A percentile compares a stretch with the other conserved stretches of the same genome.
These are phyloP conservation scores for Grosmannia huntii DNA, from an alignment of 2,329 filamentous ascomycete species.

Conservation along the genomic window DNA sequence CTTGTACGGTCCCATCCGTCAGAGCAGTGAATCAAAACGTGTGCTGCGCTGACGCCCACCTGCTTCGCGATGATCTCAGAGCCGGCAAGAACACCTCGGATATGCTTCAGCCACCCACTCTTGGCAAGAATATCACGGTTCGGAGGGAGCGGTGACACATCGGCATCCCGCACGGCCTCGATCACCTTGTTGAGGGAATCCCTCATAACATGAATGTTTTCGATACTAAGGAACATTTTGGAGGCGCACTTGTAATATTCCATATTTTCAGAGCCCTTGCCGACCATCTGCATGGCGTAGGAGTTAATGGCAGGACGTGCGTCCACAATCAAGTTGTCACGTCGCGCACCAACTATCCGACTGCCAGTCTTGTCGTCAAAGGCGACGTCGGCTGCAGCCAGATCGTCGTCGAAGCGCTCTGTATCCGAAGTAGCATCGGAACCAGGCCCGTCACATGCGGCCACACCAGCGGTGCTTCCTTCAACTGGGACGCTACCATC, in stretches of 20 bases:
- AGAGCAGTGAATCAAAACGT: slow-evolving; percentile 94
- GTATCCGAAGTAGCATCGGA: slow-evolving; percentile 31
- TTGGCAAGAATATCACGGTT: slow-evolving; percentile 69
- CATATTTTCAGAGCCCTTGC: slow-evolving; percentile 94
- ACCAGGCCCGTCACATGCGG: no score
- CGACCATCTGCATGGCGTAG: slow-evolving; percentile 83
- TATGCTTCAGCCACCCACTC: slow-evolving; percentile 87
- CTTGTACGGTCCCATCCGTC: slow-evolving; percentile 98
- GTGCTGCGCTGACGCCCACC: slow-evolving; percentile 83
- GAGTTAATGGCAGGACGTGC: slow-evolving; percentile 90
- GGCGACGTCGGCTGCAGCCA: slow-evolving; percentile 39
- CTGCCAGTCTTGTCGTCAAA: slow-evolving; percentile 48
- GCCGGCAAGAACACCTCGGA: slow-evolving; percentile 70
- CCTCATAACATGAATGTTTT: slow-evolving; percentile 98
- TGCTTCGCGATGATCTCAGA: slow-evolving; percentile 74
- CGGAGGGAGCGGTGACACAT: slow-evolving; percentile 70
- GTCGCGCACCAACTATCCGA: slow-evolving; percentile 69
- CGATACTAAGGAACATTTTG: slow-evolving; percentile 88
- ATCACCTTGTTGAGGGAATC: slow-evolving; percentile 78
- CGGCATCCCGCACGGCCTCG: slow-evolving; percentile 83
- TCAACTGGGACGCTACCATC: neutral
- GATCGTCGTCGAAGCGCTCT: slow-evolving; percentile 56
- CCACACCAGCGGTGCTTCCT: neutral
- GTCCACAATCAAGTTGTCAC: slow-evolving; percentile 90
- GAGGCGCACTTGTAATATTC: slow-evolving; percentile 87